Evolutionary conservation across 1,284 basidiomycete genomes (phyloP).

Genomic region (Cryptococcus hybrid): DNA sequence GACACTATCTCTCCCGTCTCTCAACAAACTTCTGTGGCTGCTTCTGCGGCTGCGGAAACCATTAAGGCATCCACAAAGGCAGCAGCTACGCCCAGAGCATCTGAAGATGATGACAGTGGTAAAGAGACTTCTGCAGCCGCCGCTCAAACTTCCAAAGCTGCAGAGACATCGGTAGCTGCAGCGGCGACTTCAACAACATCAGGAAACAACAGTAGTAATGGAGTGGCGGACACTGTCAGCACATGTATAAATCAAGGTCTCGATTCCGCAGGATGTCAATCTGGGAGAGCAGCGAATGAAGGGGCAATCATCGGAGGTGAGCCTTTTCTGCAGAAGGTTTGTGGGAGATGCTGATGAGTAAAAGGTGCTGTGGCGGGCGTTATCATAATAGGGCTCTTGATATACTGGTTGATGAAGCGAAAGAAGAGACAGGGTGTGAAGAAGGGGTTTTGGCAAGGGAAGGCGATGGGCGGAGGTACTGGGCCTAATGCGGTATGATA

Average conservation of each 20-base stretch:
- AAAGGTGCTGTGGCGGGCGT: background rate
- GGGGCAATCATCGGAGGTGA: slow-evolving; percentile 7
- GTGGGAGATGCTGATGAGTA: background rate
- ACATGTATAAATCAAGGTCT: slow-evolving; percentile 8
- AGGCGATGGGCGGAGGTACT: background rate
- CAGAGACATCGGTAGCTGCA: background rate
- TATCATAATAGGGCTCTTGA: background rate
- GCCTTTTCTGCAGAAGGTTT: background rate
- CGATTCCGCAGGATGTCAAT: slow-evolving; percentile 5
- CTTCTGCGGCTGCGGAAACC: background rate
- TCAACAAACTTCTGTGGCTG: background rate
- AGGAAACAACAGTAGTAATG: background rate
- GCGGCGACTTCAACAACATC: background rate
- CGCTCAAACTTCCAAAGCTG: background rate
- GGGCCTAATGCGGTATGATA: background rate
- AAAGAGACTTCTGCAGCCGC: background rate
- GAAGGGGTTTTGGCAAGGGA: slow-evolving; percentile 1
- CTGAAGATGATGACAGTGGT: background rate
- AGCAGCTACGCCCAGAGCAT: background rate
- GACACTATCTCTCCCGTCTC: background rate
- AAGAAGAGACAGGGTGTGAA: background rate
- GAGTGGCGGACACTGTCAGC: slow-evolving; percentile 2
- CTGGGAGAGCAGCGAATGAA: slow-evolving; percentile 4
- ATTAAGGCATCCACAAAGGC: background rate
- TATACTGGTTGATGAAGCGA: background rate